phyloP scores from a whole-genome alignment of 2,329 filamentous ascomycete genomes.

The Colletotrichum viniferum region DNA sequence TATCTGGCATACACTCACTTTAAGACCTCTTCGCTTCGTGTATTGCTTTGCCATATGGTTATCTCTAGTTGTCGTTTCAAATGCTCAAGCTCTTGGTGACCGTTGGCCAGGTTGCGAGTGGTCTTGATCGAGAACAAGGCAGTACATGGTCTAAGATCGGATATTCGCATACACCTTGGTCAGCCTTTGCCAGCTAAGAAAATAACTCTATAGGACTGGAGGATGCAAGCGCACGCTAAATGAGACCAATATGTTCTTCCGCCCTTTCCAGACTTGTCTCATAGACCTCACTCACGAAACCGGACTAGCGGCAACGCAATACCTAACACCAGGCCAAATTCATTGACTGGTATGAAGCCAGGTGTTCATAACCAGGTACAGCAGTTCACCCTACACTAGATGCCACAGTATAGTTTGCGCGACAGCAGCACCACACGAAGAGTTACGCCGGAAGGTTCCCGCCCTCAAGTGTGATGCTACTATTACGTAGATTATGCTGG shows the following conservation, averaged over 20 bases:
- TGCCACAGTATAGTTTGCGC: too few species aligned
- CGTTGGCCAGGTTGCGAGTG: not conserved
- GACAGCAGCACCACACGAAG: too few species aligned
- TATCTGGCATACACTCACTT: not conserved
- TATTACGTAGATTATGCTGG: not conserved
- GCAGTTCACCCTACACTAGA: not conserved
- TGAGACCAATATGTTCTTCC: not conserved
- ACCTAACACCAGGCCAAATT: not conserved
- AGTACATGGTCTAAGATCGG: rapidly evolving
- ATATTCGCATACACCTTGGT: not conserved
- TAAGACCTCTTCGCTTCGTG: too few species aligned
- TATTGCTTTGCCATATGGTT: too few species aligned
- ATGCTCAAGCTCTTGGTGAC: not conserved
- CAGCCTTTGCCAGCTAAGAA: not conserved
- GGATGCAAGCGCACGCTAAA: not conserved
- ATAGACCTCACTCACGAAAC: rapidly evolving
- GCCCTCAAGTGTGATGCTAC: too few species aligned
- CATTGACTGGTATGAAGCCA: not conserved
- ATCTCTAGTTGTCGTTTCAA: not conserved
- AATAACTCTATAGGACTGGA: rapidly evolving
- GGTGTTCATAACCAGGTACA: not conserved
- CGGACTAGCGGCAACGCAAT: not conserved
- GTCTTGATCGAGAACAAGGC: not conserved
- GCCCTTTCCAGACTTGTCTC: not conserved
- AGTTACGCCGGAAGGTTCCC: too few species aligned